These are phyloP conservation scores for Nemania sp. DNA, from an alignment of 2,329 filamentous ascomycete genomes.

Conservation along the genomic window DNA sequence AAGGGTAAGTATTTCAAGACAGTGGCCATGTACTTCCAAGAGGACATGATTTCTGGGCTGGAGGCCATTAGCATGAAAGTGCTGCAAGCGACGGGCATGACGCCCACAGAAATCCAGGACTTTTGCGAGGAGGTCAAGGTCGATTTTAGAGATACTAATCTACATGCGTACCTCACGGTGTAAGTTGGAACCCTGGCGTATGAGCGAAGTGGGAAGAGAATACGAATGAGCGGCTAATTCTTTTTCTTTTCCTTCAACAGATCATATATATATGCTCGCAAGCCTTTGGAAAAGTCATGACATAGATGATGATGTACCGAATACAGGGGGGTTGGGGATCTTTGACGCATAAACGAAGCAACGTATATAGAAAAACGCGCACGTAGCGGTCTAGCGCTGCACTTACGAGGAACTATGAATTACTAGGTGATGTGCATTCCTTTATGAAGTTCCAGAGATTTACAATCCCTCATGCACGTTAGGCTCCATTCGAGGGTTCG, in stretches of 20 bases:
- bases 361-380: neutral
- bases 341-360: neutral
- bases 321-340: neutral
- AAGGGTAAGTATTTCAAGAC: slow-evolving; percentile 43
- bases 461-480: neutral
- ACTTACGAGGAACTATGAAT: neutral
- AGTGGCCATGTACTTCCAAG: slow-evolving; percentile 40
- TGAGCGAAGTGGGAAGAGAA: neutral
- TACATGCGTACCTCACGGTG: slow-evolving; percentile 43
- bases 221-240: slow-evolving; percentile 4
- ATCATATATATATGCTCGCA: slow-evolving; percentile 35
- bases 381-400: neutral
- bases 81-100: slow-evolving; percentile 40
- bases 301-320: neutral
- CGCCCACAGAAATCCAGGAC: slow-evolving; percentile 32
- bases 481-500: too few relatives aligned
- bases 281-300: slow-evolving; percentile 22
- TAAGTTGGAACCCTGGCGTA: slow-evolving; percentile 26
- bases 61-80: slow-evolving; percentile 43
- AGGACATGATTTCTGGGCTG: slow-evolving; percentile 39
- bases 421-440: neutral
- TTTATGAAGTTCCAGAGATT: neutral
- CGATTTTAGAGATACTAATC: slow-evolving; percentile 39
- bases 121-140: slow-evolving; percentile 41
- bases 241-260: slow-evolving; percentile 5